Evolutionary conservation across 768 basidiomycete genomes (phyloP), one percentile per base, ranked within the genome.

Genomic region (Hericium alpestre): DNA sequence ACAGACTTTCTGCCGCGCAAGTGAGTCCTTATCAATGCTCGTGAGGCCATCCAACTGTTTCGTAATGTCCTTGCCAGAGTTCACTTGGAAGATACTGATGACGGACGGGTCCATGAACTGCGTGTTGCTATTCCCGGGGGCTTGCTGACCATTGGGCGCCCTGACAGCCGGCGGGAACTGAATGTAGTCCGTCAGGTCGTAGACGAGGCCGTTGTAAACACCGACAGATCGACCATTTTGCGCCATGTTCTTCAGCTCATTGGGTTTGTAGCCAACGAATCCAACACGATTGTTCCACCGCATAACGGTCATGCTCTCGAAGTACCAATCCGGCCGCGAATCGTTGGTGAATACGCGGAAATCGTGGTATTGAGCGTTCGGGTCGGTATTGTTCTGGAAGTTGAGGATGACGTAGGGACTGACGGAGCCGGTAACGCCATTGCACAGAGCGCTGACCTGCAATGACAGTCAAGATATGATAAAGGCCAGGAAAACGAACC

Each of bases 311-410:
- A 99, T 98, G 58, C 76, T 77, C 72, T 98, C 88, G 62, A 89
- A 93, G 70, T 98, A 99, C 96, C 96, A 99, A 67, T 99, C 96
- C 0, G 96, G 95, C 9, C 96, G 82, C 0, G 87, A 86, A 65
- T 98, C 95, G 58, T 84, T 87, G 38, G 85, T 87, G 66, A 77
- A 84, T 0, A 85, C 86, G 16, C 95, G 88, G 81, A 99, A 99
- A 68, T 99, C 95, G 69, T 98, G 96, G 68, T 98, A 99, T 64
- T 83, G 76, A 0, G 87, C 76, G 64, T 93, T 88, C 16, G 72
- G 65, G 60, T 90, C 86, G 20, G 86, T 81, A 66, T 80, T 79
- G 73, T 98, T 99, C 61, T 75, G 75, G 6, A 88, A 79, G 64
- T 83, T 80, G 60, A 95, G 76, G 1, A 79, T 77, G 20, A 99